These are phyloP conservation scores for Elaeis oleifera DNA, from an alignment of 202 grass and related monocot genomes.

Conservation along the genomic window DNA sequence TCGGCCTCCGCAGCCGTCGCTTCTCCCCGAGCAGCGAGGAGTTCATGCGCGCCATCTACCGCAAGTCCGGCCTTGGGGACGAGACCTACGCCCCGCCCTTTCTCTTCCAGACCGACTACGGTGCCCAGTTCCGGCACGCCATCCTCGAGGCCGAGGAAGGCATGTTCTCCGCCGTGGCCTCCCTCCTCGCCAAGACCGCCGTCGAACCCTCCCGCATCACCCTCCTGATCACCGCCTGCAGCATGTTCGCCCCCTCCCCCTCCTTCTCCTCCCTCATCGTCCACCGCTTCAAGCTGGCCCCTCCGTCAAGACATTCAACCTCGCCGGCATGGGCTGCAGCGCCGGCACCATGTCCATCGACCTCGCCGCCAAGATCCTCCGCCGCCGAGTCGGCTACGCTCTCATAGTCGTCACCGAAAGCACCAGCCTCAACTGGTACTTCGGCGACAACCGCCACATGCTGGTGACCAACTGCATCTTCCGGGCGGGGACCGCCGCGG, in stretches of 20 bases:
- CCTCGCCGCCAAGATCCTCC: slow-evolving; percentile 9
- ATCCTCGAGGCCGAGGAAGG: neutral
- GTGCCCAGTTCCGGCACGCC: neutral
- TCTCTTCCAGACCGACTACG: neutral
- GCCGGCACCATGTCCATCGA: slow-evolving; percentile 14
- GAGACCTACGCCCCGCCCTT: neutral
- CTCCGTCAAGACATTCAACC: slow-evolving; percentile 9
- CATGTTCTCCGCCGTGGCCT: neutral
- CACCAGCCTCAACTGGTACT: slow-evolving; percentile 16
- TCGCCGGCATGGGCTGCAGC: slow-evolving; percentile 17
- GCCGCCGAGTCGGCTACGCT: neutral
- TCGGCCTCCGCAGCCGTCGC: neutral
- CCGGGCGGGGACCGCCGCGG: slow-evolving; percentile 9
- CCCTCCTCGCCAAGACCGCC: slow-evolving; percentile 14
- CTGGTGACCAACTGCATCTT: slow-evolving; percentile 22
- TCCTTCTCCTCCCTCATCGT: slow-evolving; percentile 11
- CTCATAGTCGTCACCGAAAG: slow-evolving; percentile 22
- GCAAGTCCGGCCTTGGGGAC: neutral
- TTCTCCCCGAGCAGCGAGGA: slow-evolving; percentile 1
- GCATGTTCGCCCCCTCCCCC: slow-evolving; percentile 10
- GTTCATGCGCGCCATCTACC: slow-evolving; percentile 7
- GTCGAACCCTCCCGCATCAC: neutral
- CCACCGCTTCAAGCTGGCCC: slow-evolving; percentile 1
- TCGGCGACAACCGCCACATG: slow-evolving; percentile 13
- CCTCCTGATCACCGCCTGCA: slow-evolving; percentile 5